phyloP scores from a whole-genome alignment of 2,329 filamentous ascomycete species.

The Cryphonectria naterciae region DNA sequence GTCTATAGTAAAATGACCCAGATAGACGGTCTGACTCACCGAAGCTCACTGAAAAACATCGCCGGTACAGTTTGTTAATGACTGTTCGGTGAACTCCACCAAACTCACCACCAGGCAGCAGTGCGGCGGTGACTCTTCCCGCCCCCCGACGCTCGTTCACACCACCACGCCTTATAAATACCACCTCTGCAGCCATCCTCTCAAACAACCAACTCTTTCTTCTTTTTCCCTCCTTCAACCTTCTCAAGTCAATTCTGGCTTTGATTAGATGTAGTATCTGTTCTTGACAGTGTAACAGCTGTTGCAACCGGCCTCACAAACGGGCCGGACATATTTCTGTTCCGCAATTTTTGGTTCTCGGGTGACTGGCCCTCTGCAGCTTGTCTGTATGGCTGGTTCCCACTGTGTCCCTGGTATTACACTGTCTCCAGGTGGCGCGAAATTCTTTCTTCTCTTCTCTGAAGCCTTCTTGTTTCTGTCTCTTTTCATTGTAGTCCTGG shows the following conservation, averaged over 20 bases:
- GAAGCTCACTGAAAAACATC: background rate
- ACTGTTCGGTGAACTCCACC: background rate
- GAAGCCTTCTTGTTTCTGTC: background rate
- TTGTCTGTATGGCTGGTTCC: background rate
- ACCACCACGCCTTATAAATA: background rate
- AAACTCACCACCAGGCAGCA: background rate
- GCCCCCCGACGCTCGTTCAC: background rate
- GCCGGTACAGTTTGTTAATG: background rate
- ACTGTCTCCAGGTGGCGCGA: constrained; percentile 22
- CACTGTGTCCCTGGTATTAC: constrained; percentile 18
- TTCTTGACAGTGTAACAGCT: constrained; percentile 22
- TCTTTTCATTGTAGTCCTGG: constrained; percentile 15
- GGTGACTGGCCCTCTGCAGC: constrained; percentile 8
- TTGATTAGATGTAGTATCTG: constrained; percentile 25
- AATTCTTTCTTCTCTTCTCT: background rate
- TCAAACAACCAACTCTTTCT: background rate
- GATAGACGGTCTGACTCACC: background rate
- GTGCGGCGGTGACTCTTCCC: background rate
- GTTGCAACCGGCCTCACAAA: constrained; percentile 6
- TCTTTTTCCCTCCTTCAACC: background rate
- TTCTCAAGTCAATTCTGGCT: constrained; percentile 18
- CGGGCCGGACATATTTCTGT: too few relatives aligned
- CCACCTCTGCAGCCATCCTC: background rate
- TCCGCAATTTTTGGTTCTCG: background rate
- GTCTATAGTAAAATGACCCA: background rate